Base-by-base conservation (phyloP, 257 asterid genomes). In the Ajuga chamaepitys region DNA sequence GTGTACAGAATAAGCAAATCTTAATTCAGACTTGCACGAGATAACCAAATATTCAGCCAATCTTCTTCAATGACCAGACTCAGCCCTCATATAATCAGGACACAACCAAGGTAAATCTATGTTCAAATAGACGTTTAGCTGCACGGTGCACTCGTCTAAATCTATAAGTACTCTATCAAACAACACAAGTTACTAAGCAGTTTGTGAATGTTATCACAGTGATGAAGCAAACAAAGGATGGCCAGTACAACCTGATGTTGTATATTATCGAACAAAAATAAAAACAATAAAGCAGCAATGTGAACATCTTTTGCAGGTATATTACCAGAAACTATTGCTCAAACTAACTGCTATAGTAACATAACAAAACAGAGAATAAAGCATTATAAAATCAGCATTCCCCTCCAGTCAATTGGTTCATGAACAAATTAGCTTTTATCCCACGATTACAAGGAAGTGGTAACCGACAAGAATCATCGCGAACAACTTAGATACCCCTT, bases 81-180 rank as follows among this genome's bases (percentile, higher is more conserved):
- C 57, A 46, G 13, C 38, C 55, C 10, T 55, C 67, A 71, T 56
- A 34, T 11, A 24, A 57, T 45, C 48, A 48, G 26, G 63, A 54
- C 10, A 50, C 8, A 25, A 62, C 50, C 30, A 12, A 20, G 21
- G 42, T 20, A 56, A 48, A 59, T 32, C 40, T 10, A 10, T 45
- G 26, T 55, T 34, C 48, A 35, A 8, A 34, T 35, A 47, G 67
- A 69, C 6, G 61, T 8, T 21, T 35, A 47, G 35, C 32, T 9
- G 28, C 55, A 45, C n/a, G n/a, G n/a, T n/a, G 9, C 37, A 30
- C 37, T 34, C 62, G 25, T 25, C 63, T 37, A n/a, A 47, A 64
- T 25, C 40, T 47, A 45, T 28, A 24, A 5, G 50, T 24, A 44
- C 18, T 53, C 67, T 18, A 2, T 22, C 51, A 20, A 9, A 16